Evolutionary conservation across 2,329 filamentous ascomycete genomes (phyloP), one percentile per base, ranked within the genome.

Genomic region (Sphaerulina musiva): DNA sequence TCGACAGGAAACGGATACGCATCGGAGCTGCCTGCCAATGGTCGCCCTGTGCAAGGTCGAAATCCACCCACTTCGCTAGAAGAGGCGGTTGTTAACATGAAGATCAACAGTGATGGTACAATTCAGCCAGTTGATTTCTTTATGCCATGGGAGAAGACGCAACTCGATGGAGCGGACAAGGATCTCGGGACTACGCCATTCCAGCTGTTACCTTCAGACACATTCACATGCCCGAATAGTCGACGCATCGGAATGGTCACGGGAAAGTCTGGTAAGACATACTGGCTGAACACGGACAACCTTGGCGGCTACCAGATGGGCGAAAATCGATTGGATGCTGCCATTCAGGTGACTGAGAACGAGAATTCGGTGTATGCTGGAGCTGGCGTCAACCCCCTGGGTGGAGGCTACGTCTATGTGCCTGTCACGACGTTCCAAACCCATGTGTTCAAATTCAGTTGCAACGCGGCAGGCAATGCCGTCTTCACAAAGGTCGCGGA

Each of bases 271-370:
- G 52, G 52, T 1, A 54, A 54, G 14, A 43, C 42, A 6, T 54
- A 54, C 17, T 54, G 52, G 52, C 34, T 54, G 9, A 43, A 54
- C 23, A 23, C 51, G 3, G 52, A 54, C 26, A 36, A 51, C 10
- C 52, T 54, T 7, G 52, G 52, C n/a, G 52, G 52, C 46, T 54
- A 54, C 10, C 52, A 54, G 40, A 50, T 54, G 41, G 52, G 52
- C 10, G 12, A 46, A 9, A 43, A 54, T 50, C 32, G 52, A 20
- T 34, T 54, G 3, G 52, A 54, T n/a, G 46, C 32, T 45, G 52
- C 52, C n/a, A 54, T 54, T 6, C 52, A 54, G 42, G 52, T 54
- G 7, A 45, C 42, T 10, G 46, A 54, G 12, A 43, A 54, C 11
- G 52, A 54, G 46, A 54, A 54, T 10, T 46, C 52, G 6, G 52